These are phyloP conservation scores for Acanthamoeba royreba DNA, from an alignment of 208 protist genomes.

Conservation along the genomic window DNA sequence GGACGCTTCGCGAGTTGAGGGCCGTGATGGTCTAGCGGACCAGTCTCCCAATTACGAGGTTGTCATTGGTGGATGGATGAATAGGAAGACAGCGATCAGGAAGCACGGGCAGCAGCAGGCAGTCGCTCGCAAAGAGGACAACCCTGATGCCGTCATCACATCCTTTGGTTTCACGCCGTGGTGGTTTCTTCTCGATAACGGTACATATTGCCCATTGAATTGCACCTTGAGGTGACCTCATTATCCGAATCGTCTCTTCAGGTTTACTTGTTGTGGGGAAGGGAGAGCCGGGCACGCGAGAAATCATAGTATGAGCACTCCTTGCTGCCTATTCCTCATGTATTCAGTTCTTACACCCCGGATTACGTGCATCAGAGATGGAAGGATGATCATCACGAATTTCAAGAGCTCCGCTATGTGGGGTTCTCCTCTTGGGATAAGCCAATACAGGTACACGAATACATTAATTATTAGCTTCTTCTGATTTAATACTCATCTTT, in stretches of 20 bases:
- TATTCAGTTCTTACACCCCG: neutral
- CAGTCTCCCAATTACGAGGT: constrained; percentile 3
- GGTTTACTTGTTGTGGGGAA: neutral
- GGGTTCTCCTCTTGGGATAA: neutral
- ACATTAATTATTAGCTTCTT: no score
- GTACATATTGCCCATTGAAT: neutral
- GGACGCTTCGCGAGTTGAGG: neutral
- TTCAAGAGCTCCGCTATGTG: neutral
- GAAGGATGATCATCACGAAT: neutral
- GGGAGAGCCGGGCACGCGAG: neutral
- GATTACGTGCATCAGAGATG: neutral
- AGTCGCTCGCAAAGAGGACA: neutral
- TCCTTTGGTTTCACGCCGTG: neutral
- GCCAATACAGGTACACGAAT: neutral
- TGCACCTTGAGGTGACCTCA: neutral
- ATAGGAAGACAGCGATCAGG: neutral
- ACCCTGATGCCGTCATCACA: constrained; percentile 17
- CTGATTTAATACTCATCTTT: no score
- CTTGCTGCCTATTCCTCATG: neutral
- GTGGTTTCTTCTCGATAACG: constrained; percentile 1
- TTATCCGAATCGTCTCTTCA: neutral
- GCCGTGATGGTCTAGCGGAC: constrained; percentile 2
- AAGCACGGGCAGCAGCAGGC: constrained; percentile 28
- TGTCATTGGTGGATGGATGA: constrained; percentile 22
- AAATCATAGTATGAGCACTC: neutral